Percentiles rank a stretch among this genome's conserved stretches.
These are phyloP conservation scores for Adenanthera pavonina DNA, from an alignment of 306 rosid species.

Conservation along the genomic window DNA sequence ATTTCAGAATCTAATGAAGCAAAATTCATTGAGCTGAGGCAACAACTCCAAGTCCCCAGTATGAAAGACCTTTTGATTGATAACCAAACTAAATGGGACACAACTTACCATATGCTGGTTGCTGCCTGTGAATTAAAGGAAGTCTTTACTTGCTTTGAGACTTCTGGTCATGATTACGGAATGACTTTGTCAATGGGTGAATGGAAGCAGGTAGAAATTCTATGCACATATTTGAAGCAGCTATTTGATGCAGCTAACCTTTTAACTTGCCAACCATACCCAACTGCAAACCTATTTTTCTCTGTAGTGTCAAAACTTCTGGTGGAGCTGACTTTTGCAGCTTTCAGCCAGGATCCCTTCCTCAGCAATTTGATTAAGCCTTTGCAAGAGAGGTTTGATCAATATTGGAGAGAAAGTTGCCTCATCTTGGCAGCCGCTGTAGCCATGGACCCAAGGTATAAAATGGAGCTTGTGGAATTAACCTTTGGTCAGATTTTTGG, in stretches of 20 bases:
- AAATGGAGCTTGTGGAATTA: constrained; percentile 79
- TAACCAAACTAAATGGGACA: constrained; percentile 82
- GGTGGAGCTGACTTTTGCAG: constrained; percentile 62
- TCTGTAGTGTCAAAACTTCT: constrained; percentile 68
- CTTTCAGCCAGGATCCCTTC: constrained; percentile 68
- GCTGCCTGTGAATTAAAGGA: constrained; percentile 80
- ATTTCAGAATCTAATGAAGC: constrained; percentile 66
- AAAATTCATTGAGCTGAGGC: constrained; percentile 63
- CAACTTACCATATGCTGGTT: constrained; percentile 78
- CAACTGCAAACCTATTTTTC: constrained; percentile 79
- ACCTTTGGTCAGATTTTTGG: constrained; percentile 70
- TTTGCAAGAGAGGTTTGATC: constrained; percentile 70
- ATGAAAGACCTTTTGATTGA: constrained; percentile 60
- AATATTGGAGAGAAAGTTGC: constrained; percentile 82
- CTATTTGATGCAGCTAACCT: constrained; percentile 74
- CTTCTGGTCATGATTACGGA: constrained; percentile 61
- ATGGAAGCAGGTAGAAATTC: constrained; percentile 76
- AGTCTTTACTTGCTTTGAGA: constrained; percentile 74
- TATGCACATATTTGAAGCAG: constrained; percentile 71
- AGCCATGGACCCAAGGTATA: constrained; percentile 87
- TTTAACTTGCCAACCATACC: constrained; percentile 66
- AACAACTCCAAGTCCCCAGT: constrained; percentile 78
- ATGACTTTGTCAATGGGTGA: constrained; percentile 59
- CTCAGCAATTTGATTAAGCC: constrained; percentile 64
- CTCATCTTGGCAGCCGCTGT: constrained; percentile 75